Base-by-base conservation (phyloP, 495 filamentous ascomycete species). In the Pyronema domesticum region DNA sequence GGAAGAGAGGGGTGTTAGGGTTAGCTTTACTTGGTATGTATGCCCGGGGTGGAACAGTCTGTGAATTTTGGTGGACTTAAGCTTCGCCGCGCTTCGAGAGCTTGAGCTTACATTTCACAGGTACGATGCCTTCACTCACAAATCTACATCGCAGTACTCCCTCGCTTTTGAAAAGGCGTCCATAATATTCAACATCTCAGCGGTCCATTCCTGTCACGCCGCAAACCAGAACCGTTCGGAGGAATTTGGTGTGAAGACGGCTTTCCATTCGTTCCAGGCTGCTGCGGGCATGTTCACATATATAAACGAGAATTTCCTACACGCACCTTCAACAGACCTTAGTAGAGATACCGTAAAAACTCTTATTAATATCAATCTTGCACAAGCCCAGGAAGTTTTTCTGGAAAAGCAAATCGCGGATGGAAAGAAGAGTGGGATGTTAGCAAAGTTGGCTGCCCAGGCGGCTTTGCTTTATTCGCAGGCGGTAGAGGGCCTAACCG, bases 231-330 rank as follows among this genome's bases (percentile, higher is more conserved):
- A 88, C 56, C 82, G 93, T 17, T 84, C 81, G 55, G 88, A 96
- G 63, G 93, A 96, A 56, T 73, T 82, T 15, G 89, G 93, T 23
- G 77, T 96, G 58, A 98, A 96, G 70, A 91, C 86, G 13, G 85
- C 91, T 3, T 98, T 95, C 65, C 89, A 98, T 69, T 96, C 91
- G 17, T 96, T 96, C 73, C 91, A 98, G 67, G 91, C 91, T 36
- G 83, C 89, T 19, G 91, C 91, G 9, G 91, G 91, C 68, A 98
- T 98, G 91, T 98, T 96, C 69, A 95, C 88, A 15, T 98, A 98
- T 62, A 96, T 98, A 72, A 98, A 96, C 68, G 89, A 96, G 70
- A 96, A 98, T 70, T 98, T 98, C 69, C 72, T 95, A 40, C 93
- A 98, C 64, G 91, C 91, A 36, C 91, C 91, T 3, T 95, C 88